A percentile compares a stretch with the other conserved stretches of the same genome.
phyloP scores from a whole-genome alignment of 2,329 filamentous ascomycete species.

The Aspergillus novofumigatus region DNA sequence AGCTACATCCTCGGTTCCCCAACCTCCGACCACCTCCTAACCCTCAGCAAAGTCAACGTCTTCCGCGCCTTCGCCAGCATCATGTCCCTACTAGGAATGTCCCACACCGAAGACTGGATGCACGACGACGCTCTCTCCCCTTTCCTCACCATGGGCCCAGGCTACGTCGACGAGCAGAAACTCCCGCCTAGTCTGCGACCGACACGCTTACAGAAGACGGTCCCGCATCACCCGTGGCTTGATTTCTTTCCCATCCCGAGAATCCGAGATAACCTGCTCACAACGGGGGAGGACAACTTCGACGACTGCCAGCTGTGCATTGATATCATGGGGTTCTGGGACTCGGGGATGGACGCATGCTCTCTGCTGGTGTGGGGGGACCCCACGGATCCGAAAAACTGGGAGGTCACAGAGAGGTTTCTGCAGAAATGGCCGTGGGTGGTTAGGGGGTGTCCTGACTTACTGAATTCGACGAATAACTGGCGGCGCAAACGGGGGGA shows the following conservation, averaged over 20 bases:
- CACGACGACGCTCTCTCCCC: slow-evolving; percentile 26
- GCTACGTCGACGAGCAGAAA: slow-evolving; percentile 2
- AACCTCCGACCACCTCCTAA: slow-evolving; percentile 30
- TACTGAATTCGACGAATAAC: slow-evolving; percentile 22
- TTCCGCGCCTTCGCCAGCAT: slow-evolving; percentile 31
- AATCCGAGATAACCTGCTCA: slow-evolving; percentile 40
- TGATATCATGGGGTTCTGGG: slow-evolving; percentile 36
- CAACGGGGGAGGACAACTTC: slow-evolving; percentile 23
- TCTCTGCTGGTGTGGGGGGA: slow-evolving; percentile 49
- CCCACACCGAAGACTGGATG: slow-evolving; percentile 14
- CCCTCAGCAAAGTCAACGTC: slow-evolving; percentile 32
- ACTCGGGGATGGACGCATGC: slow-evolving; percentile 17
- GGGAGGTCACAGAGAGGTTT: slow-evolving; percentile 48
- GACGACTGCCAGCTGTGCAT: slow-evolving; percentile 35
- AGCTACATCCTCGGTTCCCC: slow-evolving; percentile 24
- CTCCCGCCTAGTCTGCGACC: slow-evolving; percentile 32
- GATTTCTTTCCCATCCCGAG: slow-evolving; percentile 32
- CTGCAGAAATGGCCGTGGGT: slow-evolving; percentile 43
- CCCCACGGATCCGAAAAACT: slow-evolving; percentile 41
- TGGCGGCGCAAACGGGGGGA: slow-evolving; percentile 25
- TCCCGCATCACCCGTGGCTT: slow-evolving; percentile 40
- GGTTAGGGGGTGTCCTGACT: slow-evolving; percentile 21
- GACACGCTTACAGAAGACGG: slow-evolving; percentile 34
- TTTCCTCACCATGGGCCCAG: slow-evolving; percentile 15
- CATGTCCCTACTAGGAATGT: slow-evolving; percentile 25